Conservation (phyloP, 257 asterid genomes). For the Forsythia viridissima region DNA sequence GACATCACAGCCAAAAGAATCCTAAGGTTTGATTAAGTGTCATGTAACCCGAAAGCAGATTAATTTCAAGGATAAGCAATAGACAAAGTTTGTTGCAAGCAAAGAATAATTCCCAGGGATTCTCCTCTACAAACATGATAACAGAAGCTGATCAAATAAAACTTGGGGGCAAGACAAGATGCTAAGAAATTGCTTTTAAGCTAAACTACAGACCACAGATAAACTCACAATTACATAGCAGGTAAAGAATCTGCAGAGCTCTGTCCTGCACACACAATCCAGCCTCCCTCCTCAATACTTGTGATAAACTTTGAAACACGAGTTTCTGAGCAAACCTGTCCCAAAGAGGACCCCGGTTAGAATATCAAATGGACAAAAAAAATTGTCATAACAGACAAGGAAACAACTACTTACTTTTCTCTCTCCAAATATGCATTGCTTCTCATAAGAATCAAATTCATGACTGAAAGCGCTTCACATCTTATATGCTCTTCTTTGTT, state of each 20-base stretch:
- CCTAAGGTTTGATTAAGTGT: background rate
- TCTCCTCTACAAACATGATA: constrained; percentile 15
- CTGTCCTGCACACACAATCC: constrained; percentile 66
- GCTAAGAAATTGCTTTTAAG: background rate
- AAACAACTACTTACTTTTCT: constrained; percentile 59
- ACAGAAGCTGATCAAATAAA: constrained; percentile 5
- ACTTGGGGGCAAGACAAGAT: constrained; percentile 1
- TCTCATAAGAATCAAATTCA: constrained; percentile 74
- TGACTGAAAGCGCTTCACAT: constrained; percentile 69
- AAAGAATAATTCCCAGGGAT: background rate
- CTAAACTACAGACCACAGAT: constrained; percentile 6
- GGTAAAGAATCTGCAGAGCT: constrained; percentile 75
- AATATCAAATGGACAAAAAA: constrained; percentile 20
- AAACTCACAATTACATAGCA: constrained; percentile 80
- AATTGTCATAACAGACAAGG: background rate
- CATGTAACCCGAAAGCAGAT: background rate
- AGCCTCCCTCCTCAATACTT: constrained; percentile 63
- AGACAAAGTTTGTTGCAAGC: background rate
- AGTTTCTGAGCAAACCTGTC: constrained; percentile 59
- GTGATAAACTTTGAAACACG: constrained; percentile 59
- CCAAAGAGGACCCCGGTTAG: constrained; percentile 25
- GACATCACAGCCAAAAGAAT: background rate
- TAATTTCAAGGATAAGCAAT: constrained; percentile 2
- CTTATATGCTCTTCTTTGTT: constrained; percentile 48
- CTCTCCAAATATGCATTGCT: constrained; percentile 76